phyloP scores from a whole-genome alignment of 192 early-diverging fungal genomes.

The Coemansia sp. region DNA sequence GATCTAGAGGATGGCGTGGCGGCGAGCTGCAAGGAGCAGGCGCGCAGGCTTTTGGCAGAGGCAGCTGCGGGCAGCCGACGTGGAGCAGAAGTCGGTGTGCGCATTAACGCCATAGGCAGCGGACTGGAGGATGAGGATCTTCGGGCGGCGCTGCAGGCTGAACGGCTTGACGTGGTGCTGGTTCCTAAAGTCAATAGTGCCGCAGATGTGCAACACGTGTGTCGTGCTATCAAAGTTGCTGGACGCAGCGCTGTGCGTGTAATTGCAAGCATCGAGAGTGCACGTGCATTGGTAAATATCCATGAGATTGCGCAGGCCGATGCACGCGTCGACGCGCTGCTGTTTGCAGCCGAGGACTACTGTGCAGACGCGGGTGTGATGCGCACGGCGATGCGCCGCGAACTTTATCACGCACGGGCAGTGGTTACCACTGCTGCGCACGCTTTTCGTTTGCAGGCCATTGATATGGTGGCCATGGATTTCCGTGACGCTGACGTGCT shows the following conservation, averaged over 20 bases:
- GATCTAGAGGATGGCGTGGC: slow-evolving; percentile 94
- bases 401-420: slow-evolving; percentile 81
- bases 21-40: slow-evolving; percentile 75
- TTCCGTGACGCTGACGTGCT: slow-evolving; percentile 68
- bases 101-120: slow-evolving; percentile 84
- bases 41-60: slow-evolving; percentile 68
- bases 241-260: slow-evolving; percentile 66
- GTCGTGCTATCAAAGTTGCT: slow-evolving; percentile 74
- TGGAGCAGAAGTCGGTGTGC: slow-evolving; percentile 73
- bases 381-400: slow-evolving; percentile 67
- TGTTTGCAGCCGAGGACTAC: slow-evolving; percentile 95
- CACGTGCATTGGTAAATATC: slow-evolving; percentile 82
- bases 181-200: slow-evolving; percentile 87
- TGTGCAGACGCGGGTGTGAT: slow-evolving; percentile 84
- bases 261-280: slow-evolving; percentile 89
- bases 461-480: slow-evolving; percentile 93
- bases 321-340: slow-evolving; percentile 74
- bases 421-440: slow-evolving; percentile 75
- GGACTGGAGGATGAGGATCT: slow-evolving; percentile 78
- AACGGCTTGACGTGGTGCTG: slow-evolving; percentile 68
- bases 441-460: slow-evolving; percentile 85
- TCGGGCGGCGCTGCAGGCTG: slow-evolving; percentile 67
- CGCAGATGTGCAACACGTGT: slow-evolving; percentile 65
- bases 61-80: slow-evolving; percentile 57
- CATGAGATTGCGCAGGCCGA: slow-evolving; percentile 75